Evolutionary conservation across 495 filamentous ascomycete species (phyloP), one percentile per base, ranked within the genome.

Genomic region (Penicillium silybi): DNA sequence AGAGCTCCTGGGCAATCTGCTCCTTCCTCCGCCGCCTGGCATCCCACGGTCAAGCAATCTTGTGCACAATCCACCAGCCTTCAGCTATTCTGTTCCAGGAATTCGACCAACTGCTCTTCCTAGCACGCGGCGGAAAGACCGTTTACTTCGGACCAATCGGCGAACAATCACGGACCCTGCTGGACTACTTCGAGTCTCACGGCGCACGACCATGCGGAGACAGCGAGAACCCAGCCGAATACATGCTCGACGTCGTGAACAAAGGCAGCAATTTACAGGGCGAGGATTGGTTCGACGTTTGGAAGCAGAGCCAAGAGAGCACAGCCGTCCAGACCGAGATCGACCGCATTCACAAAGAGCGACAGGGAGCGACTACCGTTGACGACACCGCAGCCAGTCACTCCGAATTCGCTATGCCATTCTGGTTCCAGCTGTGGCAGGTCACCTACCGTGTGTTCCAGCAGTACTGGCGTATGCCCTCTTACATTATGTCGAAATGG

Each of bases 1-100:
- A 60, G 39, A 60, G 44, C 2, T 86, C 89, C 9, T 96, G 86
- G 87, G 82, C 88, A 22, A 95, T 95, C 57, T 75, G 87, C 43
- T 73, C 82, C 47, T 79, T 95, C 41, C 76, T 96, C 17, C 81
- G 88, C 57, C 91, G 90, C 62, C 76, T 96, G 32, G 88, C 91
- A 38, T 84, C 89, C 67, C 85, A 80, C 53, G 91, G 91, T 15
- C 89, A 95, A 66, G 89, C 91, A n/a, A 85, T 96, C 59, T 82
- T 96, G 7, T 93, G 89, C 66, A 96, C 91, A 6, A 96, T 98
- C 53, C 93, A 98, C 68, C 93, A 98, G 65, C 91, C 91, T 2
- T 90, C 86, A 0, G 90, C 90, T 35, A 87, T 95, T 65, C 78
- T 98, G 29, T 95, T 98, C 73, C 86, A 95, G 62, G 80, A 89